Conservation (phyloP, 768 basidiomycete genomes). For the Termitomyces titanicus region DNA sequence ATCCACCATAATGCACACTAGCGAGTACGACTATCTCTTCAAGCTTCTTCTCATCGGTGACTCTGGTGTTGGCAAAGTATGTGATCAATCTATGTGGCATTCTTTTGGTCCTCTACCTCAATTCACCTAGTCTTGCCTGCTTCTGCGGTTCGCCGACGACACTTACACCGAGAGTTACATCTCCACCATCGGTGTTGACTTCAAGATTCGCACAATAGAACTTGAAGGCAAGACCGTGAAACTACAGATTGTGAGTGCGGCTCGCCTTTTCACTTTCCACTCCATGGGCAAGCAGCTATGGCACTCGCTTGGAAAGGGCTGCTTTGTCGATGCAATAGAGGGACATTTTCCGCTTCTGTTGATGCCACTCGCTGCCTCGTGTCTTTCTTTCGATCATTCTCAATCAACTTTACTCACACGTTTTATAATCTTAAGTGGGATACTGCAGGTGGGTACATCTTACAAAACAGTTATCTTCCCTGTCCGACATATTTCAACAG, state of each 20-base stretch:
- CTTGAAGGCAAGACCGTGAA: slow-evolving; percentile 98
- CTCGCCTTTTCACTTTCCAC: slow-evolving; percentile 6
- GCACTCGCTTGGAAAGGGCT: neutral
- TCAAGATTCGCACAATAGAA: slow-evolving; percentile 99
- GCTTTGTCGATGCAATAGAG: neutral
- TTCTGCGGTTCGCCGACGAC: slow-evolving; percentile 92
- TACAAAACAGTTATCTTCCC: neutral
- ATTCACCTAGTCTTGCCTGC: slow-evolving; percentile 72
- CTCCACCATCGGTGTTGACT: slow-evolving; percentile 97
- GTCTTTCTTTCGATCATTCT: neutral
- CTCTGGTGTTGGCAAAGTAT: slow-evolving; percentile 92
- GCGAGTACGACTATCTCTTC: slow-evolving; percentile 95
- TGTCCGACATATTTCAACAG: slow-evolving; percentile 32
- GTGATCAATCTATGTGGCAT: slow-evolving; percentile 19
- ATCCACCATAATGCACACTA: slow-evolving; percentile 63
- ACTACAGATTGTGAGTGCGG: slow-evolving; percentile 86
- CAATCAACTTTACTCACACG: slow-evolving; percentile 20
- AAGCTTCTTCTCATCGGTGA: slow-evolving; percentile 94
- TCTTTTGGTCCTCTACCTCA: slow-evolving; percentile 20
- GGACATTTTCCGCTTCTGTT: neutral
- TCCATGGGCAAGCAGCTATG: slow-evolving; percentile 1
- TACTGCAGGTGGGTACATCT: slow-evolving; percentile 69
- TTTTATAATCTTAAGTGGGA: slow-evolving; percentile 71
- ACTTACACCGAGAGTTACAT: slow-evolving; percentile 98
- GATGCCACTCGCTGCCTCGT: neutral